A percentile compares a stretch with the other conserved stretches of the same genome.
Conservation (phyloP, 441 rosid genomes). For the Bruguiera hainesii region DNA sequence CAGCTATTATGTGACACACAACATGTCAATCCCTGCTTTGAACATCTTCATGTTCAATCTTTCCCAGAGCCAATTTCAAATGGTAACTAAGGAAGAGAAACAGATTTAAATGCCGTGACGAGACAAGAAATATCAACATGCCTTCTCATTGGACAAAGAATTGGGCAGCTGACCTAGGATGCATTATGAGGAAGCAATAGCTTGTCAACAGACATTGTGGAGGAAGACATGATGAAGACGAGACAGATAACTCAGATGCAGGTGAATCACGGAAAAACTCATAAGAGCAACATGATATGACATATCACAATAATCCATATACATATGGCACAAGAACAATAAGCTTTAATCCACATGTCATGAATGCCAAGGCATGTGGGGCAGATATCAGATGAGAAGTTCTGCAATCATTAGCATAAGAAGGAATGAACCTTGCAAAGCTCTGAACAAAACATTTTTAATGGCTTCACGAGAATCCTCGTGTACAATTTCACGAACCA, state of each 20-base stretch:
- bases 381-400: neutral
- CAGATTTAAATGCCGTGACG: neutral
- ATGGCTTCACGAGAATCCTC: slow-evolving; percentile 43
- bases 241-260: neutral
- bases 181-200: too few species aligned
- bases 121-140: too few species aligned
- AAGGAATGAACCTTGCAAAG: slow-evolving; percentile 55
- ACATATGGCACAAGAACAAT: too few species aligned
- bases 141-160: too few species aligned
- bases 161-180: too few species aligned
- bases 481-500: slow-evolving; percentile 55
- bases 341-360: neutral
- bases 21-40: neutral
- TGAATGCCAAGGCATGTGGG: neutral
- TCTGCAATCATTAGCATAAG: neutral
- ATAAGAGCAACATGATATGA: too few species aligned
- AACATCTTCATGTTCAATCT: neutral
- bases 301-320: too few species aligned
- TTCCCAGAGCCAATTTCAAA: slow-evolving; percentile 3
- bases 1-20: neutral
- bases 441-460: slow-evolving; percentile 49
- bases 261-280: neutral
- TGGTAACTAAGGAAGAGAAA: neutral
- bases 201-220: too few species aligned
- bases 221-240: too few species aligned